Conservation (phyloP, 495 filamentous ascomycete genomes). For the Trichocladium uniseriatum region DNA sequence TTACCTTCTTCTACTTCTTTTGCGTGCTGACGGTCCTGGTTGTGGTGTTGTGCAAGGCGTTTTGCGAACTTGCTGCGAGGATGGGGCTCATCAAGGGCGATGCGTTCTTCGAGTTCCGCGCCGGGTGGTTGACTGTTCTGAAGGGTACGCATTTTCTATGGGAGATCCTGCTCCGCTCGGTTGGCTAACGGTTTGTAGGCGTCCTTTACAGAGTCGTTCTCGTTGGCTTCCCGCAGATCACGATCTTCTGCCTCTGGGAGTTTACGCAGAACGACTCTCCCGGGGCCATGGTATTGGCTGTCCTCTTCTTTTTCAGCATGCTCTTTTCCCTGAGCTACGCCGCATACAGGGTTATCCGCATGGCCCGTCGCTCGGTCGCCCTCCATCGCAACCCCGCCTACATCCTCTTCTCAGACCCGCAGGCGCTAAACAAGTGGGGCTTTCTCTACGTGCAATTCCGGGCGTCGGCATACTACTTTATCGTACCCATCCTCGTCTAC, state of each 20-base stretch:
- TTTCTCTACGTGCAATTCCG: conserved; percentile 98
- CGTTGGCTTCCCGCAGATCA: conserved; percentile 91
- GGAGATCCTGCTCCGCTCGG: not conserved
- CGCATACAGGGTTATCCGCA: conserved; percentile 74
- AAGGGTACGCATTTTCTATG: conserved; percentile 15
- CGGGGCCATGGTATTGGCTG: conserved; percentile 77
- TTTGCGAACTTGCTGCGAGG: conserved; percentile 62
- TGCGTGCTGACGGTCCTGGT: conserved; percentile 58
- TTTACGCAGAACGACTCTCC: conserved; percentile 77
- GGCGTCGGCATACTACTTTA: conserved; percentile 94
- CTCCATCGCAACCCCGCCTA: conserved; percentile 97
- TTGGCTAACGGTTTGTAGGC: conserved; percentile 39
- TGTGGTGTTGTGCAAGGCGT: conserved; percentile 70
- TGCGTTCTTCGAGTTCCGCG: conserved; percentile 88
- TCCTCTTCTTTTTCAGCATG: conserved; percentile 84
- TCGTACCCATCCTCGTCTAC: conserved; percentile 73
- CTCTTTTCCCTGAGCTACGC: conserved; percentile 75
- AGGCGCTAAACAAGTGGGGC: conserved; percentile 93
- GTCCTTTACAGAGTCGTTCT: conserved; percentile 87
- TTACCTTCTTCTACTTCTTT: conserved; percentile 85
- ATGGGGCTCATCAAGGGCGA: conserved; percentile 71
- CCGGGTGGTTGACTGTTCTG: conserved; percentile 55
- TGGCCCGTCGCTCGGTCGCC: conserved; percentile 77
- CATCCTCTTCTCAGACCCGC: conserved; percentile 91
- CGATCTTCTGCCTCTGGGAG: conserved; percentile 89